Evolutionary conservation across 306 rosid species (phyloP).

Genomic region (Rosa rugosa): DNA sequence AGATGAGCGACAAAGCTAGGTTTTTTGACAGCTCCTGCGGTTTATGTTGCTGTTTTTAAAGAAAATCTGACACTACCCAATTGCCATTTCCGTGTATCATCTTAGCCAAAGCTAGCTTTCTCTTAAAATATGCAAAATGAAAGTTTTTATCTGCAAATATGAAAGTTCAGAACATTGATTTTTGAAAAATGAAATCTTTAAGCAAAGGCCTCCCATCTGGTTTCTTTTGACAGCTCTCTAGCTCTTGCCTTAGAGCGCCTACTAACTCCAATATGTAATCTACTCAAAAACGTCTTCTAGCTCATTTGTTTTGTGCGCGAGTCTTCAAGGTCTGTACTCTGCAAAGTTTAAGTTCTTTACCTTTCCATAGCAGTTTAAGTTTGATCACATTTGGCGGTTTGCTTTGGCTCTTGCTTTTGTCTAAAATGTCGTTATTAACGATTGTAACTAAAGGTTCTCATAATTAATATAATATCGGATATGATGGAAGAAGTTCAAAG

Average conservation of each 20-base stretch:
- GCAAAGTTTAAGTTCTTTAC: not conserved
- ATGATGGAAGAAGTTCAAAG: too few species aligned
- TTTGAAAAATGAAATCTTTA: constrained; percentile 16
- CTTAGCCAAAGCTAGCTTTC: not conserved
- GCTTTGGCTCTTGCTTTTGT: not conserved
- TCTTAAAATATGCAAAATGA: not conserved
- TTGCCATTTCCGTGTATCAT: constrained; percentile 22
- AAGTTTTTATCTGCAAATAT: not conserved
- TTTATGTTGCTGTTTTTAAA: constrained; percentile 20
- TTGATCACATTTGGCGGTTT: not conserved
- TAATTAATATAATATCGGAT: too few species aligned
- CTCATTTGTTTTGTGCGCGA: not conserved
- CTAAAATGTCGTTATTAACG: not conserved
- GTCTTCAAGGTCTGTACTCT: not conserved
- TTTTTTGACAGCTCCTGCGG: constrained; percentile 26
- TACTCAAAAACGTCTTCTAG: not conserved
- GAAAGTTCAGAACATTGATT: not conserved
- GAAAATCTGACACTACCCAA: constrained; percentile 30
- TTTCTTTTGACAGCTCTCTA: not conserved
- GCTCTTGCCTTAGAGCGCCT: not conserved
- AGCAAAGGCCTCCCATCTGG: not conserved
- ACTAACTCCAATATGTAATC: not conserved
- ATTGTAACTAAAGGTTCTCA: not conserved
- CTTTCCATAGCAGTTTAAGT: not conserved
- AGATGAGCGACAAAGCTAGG: constrained; percentile 24